Evolutionary conservation across 192 early-diverging fungal genomes (phyloP).

Genomic region (Thamnidium elegans): DNA sequence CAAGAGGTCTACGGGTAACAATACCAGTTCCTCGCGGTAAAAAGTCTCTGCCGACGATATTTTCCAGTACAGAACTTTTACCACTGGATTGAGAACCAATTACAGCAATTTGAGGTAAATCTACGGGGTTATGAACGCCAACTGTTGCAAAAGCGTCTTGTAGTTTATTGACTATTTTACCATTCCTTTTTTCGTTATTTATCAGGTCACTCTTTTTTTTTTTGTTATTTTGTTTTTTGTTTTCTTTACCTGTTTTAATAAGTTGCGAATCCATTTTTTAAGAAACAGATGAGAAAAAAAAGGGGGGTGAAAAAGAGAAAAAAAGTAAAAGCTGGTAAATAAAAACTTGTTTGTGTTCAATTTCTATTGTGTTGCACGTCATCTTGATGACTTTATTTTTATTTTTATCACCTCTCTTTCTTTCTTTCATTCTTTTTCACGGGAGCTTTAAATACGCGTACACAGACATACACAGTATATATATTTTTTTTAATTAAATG

Average conservation of each 20-base stretch:
- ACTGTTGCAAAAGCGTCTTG: constrained; percentile 89
- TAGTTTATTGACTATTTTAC: constrained; percentile 67
- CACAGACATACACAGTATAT: too few species aligned
- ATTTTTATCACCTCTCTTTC: neutral
- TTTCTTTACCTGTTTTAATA: constrained; percentile 46
- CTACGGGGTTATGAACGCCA: constrained; percentile 85
- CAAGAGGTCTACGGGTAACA: constrained; percentile 94
- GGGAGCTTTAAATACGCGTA: constrained; percentile 7
- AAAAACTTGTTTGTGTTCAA: too few species aligned
- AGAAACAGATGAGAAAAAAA: too few species aligned
- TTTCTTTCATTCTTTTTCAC: neutral
- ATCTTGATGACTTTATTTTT: neutral
- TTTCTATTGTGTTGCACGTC: too few species aligned
- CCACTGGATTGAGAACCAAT: constrained; percentile 88
- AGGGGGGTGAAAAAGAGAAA: too few species aligned
- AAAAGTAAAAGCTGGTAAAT: too few species aligned
- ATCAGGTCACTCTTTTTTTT: neutral
- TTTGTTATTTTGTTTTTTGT: neutral
- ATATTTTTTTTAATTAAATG: too few species aligned
- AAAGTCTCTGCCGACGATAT: constrained; percentile 99
- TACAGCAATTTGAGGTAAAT: constrained; percentile 85
- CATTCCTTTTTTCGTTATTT: too few species aligned
- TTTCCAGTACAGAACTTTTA: constrained; percentile 97
- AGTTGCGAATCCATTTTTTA: constrained; percentile 47
- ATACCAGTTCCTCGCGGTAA: constrained; percentile 96